Evolutionary conservation across 106 monocot species (phyloP).

Genomic region (Hemerocallis citrina): DNA sequence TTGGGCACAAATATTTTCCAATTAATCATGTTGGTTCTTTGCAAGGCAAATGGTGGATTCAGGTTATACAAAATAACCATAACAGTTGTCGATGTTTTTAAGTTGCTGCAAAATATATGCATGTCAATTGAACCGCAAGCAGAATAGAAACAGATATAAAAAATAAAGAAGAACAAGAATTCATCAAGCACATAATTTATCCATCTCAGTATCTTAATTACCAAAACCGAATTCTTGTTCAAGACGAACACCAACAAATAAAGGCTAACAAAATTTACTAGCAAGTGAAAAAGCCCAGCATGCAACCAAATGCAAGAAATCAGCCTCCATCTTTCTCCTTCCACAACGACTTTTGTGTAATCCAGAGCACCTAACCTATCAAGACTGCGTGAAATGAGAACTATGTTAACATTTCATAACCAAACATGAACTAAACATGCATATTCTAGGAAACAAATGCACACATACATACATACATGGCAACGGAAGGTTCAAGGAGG

Average conservation of each 20-base stretch:
- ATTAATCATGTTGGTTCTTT: too few species aligned
- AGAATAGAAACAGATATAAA: too few species aligned
- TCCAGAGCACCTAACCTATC: slow-evolving; percentile 72
- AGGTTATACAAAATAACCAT: too few species aligned
- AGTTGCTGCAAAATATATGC: too few species aligned
- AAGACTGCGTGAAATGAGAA: too few species aligned
- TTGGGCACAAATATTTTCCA: neutral
- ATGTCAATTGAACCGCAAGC: too few species aligned
- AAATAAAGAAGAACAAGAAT: too few species aligned
- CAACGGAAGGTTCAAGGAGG: neutral
- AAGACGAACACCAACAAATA: slow-evolving; percentile 66
- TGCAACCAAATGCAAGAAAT: slow-evolving; percentile 85
- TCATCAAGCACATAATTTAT: slow-evolving; percentile 10
- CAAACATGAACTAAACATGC: neutral
- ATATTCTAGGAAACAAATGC: neutral
- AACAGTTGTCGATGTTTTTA: too few species aligned
- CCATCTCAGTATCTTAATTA: too few species aligned
- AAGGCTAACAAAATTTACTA: slow-evolving; percentile 82
- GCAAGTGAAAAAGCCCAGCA: slow-evolving; percentile 72
- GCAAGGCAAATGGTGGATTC: too few species aligned
- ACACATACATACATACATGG: too few species aligned
- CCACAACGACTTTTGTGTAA: slow-evolving; percentile 44
- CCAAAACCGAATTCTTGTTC: slow-evolving; percentile 92
- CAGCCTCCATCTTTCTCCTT: slow-evolving; percentile 70
- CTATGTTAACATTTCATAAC: neutral